These are phyloP conservation scores for Gossypium ekmanianum DNA, from an alignment of 345 rosid species.

Conservation along the genomic window DNA sequence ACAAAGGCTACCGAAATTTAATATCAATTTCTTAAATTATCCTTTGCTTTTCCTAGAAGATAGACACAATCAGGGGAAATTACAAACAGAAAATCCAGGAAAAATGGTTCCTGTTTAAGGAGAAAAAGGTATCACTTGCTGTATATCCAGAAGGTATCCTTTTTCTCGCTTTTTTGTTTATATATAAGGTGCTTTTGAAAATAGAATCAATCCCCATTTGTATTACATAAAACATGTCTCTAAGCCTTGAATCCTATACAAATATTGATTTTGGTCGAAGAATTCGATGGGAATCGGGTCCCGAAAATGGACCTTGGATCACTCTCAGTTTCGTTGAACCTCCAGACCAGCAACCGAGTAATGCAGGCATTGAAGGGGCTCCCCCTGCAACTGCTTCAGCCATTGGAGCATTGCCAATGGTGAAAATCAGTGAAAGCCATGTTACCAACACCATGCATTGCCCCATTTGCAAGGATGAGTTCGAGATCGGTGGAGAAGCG, in stretches of 20 bases:
- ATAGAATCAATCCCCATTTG: neutral
- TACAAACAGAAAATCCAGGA: constrained; percentile 1
- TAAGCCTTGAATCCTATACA: constrained; percentile 20
- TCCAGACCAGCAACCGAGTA: neutral
- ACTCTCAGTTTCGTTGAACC: constrained; percentile 41
- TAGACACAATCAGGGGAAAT: neutral
- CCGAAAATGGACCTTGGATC: constrained; percentile 45
- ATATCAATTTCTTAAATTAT: constrained; percentile 17
- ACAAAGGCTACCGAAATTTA: neutral
- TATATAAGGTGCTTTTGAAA: constrained; percentile 5
- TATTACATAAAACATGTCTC: constrained; percentile 7
- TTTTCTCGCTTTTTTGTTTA: constrained; percentile 11
- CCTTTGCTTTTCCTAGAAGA: constrained; percentile 25
- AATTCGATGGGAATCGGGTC: constrained; percentile 36
- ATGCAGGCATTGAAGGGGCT: constrained; percentile 31
- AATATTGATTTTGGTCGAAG: constrained; percentile 12
- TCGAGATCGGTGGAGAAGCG: constrained; percentile 45
- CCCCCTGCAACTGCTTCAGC: constrained; percentile 41
- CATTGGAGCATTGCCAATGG: constrained; percentile 44
- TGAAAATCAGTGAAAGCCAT: constrained; percentile 31
- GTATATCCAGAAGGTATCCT: constrained; percentile 32
- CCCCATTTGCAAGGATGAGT: constrained; percentile 77
- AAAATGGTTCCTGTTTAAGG: neutral
- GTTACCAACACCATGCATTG: constrained; percentile 40
- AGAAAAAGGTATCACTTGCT: constrained; percentile 27